A percentile compares a stretch with the other conserved stretches of the same genome.
phyloP scores from a whole-genome alignment of 2,329 filamentous ascomycete species.

The Esteya vermicola region DNA sequence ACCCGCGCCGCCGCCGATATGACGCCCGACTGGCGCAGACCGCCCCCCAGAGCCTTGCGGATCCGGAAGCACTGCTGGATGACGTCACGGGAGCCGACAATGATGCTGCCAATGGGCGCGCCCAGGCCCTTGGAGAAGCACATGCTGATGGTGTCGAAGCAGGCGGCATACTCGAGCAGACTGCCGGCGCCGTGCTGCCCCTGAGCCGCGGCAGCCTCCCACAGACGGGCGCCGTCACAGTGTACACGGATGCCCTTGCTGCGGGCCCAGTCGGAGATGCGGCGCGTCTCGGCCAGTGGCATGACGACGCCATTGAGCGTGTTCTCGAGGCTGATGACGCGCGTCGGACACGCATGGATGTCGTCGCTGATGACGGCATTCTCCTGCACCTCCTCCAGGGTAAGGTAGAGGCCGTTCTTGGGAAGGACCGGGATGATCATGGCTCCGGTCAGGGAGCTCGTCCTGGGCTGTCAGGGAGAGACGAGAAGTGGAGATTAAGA shows the following conservation, averaged over 20 bases:
- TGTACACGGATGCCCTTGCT: slow-evolving; percentile 29
- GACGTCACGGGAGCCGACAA: slow-evolving; percentile 31
- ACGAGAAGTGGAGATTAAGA: no score
- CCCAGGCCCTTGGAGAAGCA: slow-evolving; percentile 40
- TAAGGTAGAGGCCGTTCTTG: slow-evolving; percentile 57
- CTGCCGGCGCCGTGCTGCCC: slow-evolving; percentile 27
- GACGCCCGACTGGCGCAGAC: slow-evolving; percentile 62
- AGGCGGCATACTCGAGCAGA: slow-evolving; percentile 25
- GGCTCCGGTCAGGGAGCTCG: slow-evolving; percentile 58
- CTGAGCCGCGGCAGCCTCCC: slow-evolving; percentile 31
- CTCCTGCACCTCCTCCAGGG: slow-evolving; percentile 59
- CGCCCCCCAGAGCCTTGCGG: slow-evolving; percentile 69
- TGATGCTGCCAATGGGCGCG: slow-evolving; percentile 34
- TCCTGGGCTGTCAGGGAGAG: slow-evolving; percentile 27
- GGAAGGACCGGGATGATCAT: slow-evolving; percentile 53
- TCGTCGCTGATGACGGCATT: slow-evolving; percentile 52
- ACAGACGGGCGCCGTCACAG: slow-evolving; percentile 36
- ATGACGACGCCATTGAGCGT: slow-evolving; percentile 68
- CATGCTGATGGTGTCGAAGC: slow-evolving; percentile 43
- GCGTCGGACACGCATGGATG: slow-evolving; percentile 66
- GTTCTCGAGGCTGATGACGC: slow-evolving; percentile 73
- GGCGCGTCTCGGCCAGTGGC: slow-evolving; percentile 55
- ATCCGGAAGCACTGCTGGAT: slow-evolving; percentile 60
- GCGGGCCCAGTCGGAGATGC: slow-evolving; percentile 58
- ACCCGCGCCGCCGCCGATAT: slow-evolving; percentile 62